These are phyloP conservation scores for Zymoseptoria ardabiliae DNA, from an alignment of 2,329 filamentous ascomycete genomes.

Conservation along the genomic window DNA sequence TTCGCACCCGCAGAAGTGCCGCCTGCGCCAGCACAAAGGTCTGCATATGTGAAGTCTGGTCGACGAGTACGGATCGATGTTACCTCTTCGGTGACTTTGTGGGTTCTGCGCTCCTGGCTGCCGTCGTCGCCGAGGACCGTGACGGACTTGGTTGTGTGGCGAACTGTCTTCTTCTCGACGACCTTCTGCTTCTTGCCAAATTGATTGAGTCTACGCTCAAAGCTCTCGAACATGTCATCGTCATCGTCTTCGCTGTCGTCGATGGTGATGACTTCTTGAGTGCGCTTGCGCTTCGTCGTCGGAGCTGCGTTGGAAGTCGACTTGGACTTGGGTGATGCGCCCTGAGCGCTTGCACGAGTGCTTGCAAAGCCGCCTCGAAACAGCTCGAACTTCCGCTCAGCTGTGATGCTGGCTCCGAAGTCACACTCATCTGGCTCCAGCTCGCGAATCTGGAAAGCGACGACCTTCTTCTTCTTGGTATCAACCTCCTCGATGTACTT, in stretches of 20 bases:
- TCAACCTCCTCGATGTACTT: conserved; percentile 28
- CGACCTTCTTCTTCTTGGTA: background rate
- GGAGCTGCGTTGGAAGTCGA: background rate
- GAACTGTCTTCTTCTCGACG: background rate
- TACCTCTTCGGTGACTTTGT: background rate
- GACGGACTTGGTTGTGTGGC: conserved; percentile 34
- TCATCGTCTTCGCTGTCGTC: background rate
- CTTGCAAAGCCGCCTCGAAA: background rate
- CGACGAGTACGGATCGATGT: background rate
- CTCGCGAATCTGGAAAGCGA: background rate
- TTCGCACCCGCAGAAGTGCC: conserved; percentile 60
- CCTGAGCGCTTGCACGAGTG: background rate
- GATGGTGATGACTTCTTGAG: background rate
- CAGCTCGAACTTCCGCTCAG: background rate
- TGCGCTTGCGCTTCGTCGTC: background rate
- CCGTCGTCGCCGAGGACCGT: background rate
- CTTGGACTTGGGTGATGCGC: background rate
- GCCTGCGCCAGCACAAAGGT: conserved; percentile 66
- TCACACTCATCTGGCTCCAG: background rate
- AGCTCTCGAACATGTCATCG: background rate
- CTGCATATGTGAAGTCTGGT: conserved; percentile 55
- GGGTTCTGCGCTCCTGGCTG: background rate
- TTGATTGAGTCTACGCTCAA: background rate
- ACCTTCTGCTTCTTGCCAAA: background rate
- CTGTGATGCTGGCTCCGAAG: background rate